Conservation (phyloP, 164 flowering plant species). For the Nymphaea thermarum region DNA sequence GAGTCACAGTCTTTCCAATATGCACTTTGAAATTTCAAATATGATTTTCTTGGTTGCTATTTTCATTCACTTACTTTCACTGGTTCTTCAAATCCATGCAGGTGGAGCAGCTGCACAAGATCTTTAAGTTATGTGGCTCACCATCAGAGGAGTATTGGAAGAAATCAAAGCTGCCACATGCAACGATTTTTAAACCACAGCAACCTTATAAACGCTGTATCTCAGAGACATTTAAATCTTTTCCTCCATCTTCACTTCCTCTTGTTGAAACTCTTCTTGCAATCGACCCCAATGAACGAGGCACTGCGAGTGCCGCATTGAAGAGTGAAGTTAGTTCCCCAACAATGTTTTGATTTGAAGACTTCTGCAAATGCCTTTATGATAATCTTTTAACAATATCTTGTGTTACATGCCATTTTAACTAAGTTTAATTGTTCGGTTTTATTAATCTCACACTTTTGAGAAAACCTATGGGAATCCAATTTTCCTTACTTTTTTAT, state of each 20-base stretch:
- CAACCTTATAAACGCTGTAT: slow-evolving; percentile 73
- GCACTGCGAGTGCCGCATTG: slow-evolving; percentile 66
- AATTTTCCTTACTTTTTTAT: background rate
- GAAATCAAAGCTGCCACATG: slow-evolving; percentile 70
- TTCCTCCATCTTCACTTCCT: slow-evolving; percentile 61
- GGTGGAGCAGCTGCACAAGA: slow-evolving; percentile 97
- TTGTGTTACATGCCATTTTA: too few relatives aligned
- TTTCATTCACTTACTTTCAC: background rate
- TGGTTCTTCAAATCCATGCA: slow-evolving; percentile 10
- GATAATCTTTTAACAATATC: too few relatives aligned
- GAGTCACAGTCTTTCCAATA: too few relatives aligned
- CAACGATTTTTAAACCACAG: slow-evolving; percentile 80
- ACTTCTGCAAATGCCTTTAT: background rate
- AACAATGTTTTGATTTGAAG: background rate
- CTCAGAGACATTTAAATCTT: slow-evolving; percentile 66
- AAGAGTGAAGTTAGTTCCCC: slow-evolving; percentile 56
- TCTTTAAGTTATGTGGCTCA: slow-evolving; percentile 93
- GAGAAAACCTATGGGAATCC: background rate
- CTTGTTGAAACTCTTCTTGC: slow-evolving; percentile 71
- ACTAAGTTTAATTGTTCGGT: too few relatives aligned
- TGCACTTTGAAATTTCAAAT: too few relatives aligned
- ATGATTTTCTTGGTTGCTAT: too few relatives aligned
- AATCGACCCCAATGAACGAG: slow-evolving; percentile 68
- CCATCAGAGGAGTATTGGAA: slow-evolving; percentile 93
- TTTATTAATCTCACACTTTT: background rate